Evolutionary conservation across 176 grass and related monocot genomes (phyloP).

Genomic region (Aegilops longissima): DNA sequence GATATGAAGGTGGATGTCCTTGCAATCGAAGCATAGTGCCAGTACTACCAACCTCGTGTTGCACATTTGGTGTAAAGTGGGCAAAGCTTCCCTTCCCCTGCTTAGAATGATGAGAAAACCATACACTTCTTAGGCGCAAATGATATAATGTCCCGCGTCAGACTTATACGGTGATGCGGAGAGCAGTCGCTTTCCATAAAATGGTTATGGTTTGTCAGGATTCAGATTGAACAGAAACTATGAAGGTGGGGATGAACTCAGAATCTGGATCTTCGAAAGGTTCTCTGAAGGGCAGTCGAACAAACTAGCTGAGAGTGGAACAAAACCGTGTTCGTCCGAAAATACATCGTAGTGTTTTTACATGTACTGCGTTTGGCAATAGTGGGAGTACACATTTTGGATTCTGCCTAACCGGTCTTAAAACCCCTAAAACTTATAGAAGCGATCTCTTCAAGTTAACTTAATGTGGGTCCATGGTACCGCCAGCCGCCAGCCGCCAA

Average conservation of each 20-base stretch:
- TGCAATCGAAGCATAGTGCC: constrained; percentile 53
- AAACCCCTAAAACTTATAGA: constrained; percentile 13
- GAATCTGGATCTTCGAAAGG: background rate
- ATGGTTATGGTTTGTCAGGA: background rate
- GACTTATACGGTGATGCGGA: background rate
- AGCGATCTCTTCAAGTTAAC: constrained; percentile 28
- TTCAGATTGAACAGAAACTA: constrained; percentile 10
- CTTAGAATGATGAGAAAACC: background rate
- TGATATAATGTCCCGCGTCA: background rate
- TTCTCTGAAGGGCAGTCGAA: background rate
- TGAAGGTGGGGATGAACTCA: background rate
- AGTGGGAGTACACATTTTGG: background rate
- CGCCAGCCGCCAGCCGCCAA: constrained; percentile 2
- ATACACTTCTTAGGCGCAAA: background rate
- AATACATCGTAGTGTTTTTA: background rate
- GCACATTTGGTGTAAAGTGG: constrained; percentile 39
- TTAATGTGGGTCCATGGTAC: constrained; percentile 5
- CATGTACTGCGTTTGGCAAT: constrained; percentile 17
- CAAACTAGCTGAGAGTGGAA: constrained; percentile 13
- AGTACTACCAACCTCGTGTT: constrained; percentile 49
- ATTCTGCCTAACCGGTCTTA: constrained; percentile 7
- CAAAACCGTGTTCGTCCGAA: background rate
- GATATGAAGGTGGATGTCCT: constrained; percentile 38
- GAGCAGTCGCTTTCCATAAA: background rate
- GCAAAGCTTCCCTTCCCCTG: background rate